Conservation (phyloP, 2,329 filamentous ascomycete species). For the Ceratocystis destructans region DNA sequence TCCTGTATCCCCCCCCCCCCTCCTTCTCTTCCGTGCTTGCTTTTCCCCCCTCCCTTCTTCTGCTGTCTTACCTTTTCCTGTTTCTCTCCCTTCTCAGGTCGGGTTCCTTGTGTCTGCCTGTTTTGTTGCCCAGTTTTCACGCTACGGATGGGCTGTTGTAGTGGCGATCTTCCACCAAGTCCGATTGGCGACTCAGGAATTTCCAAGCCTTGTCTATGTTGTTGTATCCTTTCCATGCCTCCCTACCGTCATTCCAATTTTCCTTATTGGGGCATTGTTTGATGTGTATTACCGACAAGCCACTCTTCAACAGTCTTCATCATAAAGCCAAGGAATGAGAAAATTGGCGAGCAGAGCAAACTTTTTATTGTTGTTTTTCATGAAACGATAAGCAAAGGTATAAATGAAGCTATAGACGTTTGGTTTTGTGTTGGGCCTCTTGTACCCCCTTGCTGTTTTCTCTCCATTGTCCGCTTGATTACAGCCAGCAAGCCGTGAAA, state of each 20-base stretch:
- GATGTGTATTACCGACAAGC: too few relatives aligned
- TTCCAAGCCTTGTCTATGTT: too few relatives aligned
- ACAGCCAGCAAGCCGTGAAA: neutral
- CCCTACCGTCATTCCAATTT: neutral
- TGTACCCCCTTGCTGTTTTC: neutral
- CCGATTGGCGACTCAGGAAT: too few relatives aligned
- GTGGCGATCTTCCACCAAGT: too few relatives aligned
- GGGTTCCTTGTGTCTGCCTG: too few relatives aligned
- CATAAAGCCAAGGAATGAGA: too few relatives aligned
- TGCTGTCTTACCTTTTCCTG: neutral
- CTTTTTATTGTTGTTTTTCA: neutral
- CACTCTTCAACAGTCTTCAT: too few relatives aligned
- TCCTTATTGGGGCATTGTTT: neutral
- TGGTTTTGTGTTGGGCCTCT: neutral
- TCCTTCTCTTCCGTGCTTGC: neutral
- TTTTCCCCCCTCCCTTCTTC: neutral
- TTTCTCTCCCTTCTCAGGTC: too few relatives aligned
- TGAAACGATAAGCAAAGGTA: neutral
- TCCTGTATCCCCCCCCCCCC: neutral
- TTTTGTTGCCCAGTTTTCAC: too few relatives aligned
- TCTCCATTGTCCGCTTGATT: neutral
- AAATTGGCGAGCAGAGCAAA: too few relatives aligned
- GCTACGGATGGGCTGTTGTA: too few relatives aligned
- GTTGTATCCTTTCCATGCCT: too few relatives aligned
- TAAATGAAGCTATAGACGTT: neutral